These are phyloP conservation scores for Phaeomoniella chlamydospora DNA, from an alignment of 2,329 filamentous ascomycete species.

Conservation along the genomic window DNA sequence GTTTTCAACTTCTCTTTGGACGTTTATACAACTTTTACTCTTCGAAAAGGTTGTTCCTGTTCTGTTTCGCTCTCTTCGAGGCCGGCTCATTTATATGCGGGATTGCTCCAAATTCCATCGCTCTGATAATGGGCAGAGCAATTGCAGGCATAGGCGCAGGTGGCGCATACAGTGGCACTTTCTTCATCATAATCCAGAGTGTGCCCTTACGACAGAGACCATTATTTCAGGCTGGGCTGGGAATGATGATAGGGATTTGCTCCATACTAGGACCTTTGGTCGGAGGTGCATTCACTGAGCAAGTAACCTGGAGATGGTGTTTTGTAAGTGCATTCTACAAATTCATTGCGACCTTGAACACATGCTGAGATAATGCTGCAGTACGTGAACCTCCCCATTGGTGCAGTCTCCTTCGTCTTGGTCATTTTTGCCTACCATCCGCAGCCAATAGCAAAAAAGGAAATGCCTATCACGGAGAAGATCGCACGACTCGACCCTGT, in stretches of 20 bases:
- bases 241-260: constrained; percentile 18
- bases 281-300: constrained; percentile 24
- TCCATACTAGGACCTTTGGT: constrained; percentile 26
- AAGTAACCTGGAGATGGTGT: constrained; percentile 17
- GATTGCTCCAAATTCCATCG: constrained; percentile 13
- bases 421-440: neutral
- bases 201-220: constrained; percentile 19
- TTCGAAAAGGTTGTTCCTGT: constrained; percentile 13
- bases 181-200: constrained; percentile 21
- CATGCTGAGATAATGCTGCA: neutral
- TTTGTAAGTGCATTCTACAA: constrained; percentile 14
- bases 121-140: constrained; percentile 19
- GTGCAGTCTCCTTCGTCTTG: constrained; percentile 23
- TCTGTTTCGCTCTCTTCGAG: constrained; percentile 16
- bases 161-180: constrained; percentile 23
- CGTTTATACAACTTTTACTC: constrained; percentile 24
- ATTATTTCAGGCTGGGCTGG: constrained; percentile 16
- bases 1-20: constrained; percentile 18
- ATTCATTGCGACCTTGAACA: neutral
- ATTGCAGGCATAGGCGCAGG: constrained; percentile 18
- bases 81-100: constrained; percentile 17
- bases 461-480: constrained; percentile 9
- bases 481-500: constrained; percentile 27
- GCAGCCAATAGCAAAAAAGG: neutral
- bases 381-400: constrained; percentile 28